These are phyloP conservation scores for Leccinum sublutescens DNA, from an alignment of 768 basidiomycete genomes.

Conservation along the genomic window DNA sequence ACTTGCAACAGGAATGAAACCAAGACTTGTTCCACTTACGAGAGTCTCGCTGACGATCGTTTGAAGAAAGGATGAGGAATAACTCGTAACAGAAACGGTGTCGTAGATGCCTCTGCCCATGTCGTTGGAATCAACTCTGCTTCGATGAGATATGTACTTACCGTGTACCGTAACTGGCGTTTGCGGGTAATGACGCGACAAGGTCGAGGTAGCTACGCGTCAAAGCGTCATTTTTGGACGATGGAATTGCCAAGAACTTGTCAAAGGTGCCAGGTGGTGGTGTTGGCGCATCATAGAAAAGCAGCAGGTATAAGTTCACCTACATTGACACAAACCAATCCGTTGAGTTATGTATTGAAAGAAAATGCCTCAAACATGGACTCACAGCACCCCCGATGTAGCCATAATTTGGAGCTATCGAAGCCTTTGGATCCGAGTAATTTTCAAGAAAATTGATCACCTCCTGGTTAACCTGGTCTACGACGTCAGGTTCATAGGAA, in stretches of 20 bases:
- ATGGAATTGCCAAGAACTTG: neutral
- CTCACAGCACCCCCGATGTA: neutral
- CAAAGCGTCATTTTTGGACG: neutral
- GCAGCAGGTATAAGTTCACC: neutral
- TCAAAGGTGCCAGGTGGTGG: neutral
- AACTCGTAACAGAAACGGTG: neutral
- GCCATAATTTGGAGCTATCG: neutral
- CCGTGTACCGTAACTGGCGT: neutral
- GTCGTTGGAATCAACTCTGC: neutral
- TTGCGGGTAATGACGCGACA: neutral
- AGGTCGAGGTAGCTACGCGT: slow-evolving; percentile 10
- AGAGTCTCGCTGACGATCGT: slow-evolving; percentile 10
- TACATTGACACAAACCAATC: too few species aligned
- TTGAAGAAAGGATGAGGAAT: slow-evolving; percentile 10
- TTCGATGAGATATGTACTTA: neutral
- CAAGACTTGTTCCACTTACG: neutral
- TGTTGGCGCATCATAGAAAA: neutral
- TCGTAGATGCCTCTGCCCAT: neutral
- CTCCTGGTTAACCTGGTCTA: neutral
- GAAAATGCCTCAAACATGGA: neutral
- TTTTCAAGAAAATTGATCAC: slow-evolving; percentile 9
- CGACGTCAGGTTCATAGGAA: slow-evolving; percentile 12
- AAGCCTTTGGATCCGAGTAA: slow-evolving; percentile 10
- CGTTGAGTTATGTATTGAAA: too few species aligned
- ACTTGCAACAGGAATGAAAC: too few species aligned